These are phyloP conservation scores for Debaryomyces nepalensis DNA, from an alignment of 1,139 yeast species.

Conservation along the genomic window DNA sequence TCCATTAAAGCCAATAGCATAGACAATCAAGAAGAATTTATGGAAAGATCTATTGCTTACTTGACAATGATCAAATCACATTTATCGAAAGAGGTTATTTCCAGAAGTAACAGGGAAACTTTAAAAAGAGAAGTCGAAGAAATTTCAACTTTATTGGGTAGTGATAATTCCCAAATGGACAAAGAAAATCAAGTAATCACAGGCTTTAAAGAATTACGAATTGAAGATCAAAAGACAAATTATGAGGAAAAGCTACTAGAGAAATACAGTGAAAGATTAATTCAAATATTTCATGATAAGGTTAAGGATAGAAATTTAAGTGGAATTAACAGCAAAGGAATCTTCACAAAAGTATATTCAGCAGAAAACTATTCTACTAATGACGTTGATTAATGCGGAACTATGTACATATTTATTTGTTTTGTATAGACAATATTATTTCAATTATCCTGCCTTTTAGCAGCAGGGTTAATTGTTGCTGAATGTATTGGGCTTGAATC, in stretches of 20 bases:
- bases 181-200: slow-evolving; percentile 7
- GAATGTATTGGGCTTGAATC: slow-evolving; percentile 40
- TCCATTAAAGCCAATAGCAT: not conserved
- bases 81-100: slow-evolving; percentile 15
- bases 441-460: slow-evolving; percentile 21
- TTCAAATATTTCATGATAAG: slow-evolving; percentile 30
- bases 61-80: slow-evolving; percentile 18
- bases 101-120: slow-evolving; percentile 17
- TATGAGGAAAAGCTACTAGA: slow-evolving; percentile 27
- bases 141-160: slow-evolving; percentile 15
- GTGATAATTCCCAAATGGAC: slow-evolving; percentile 12
- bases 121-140: slow-evolving; percentile 16
- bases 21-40: slow-evolving; percentile 9
- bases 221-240: slow-evolving; percentile 1
- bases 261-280: slow-evolving; percentile 37
- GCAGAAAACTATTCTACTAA: slow-evolving; percentile 1
- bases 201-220: not conserved
- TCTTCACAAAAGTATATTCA: slow-evolving; percentile 2
- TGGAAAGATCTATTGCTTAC: slow-evolving; percentile 19
- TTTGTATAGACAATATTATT: not conserved
- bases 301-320: not conserved
- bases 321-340: slow-evolving; percentile 1
- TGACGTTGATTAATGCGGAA: slow-evolving; percentile 12
- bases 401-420: slow-evolving; percentile 11
- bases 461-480: slow-evolving; percentile 36